Base-by-base conservation (phyloP, 192 early-diverging fungal species). In the Coemansia umbellata region DNA sequence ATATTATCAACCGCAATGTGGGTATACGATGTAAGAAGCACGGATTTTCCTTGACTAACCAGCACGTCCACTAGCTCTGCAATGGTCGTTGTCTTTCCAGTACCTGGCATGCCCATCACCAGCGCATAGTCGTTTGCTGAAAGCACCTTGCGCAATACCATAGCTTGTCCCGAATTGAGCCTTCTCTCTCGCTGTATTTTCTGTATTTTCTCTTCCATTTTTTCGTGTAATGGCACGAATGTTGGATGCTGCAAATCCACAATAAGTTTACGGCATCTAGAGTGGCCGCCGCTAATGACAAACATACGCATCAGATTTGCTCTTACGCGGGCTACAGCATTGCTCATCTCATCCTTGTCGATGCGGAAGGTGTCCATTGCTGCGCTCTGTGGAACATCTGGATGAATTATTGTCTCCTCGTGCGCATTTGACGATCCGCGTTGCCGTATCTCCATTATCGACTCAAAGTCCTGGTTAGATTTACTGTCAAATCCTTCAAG, bases 91-190 rank as follows among this genome's bases (percentile, higher is more conserved):
- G 92, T 94, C 63, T 98, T 98, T 32, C 95, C 95, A 1, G 95
- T 95, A 3, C 95, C 95, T 0, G 95, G 95, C 94, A 96, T 96
- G 11, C 95, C 95, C 22, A 95, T 71, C 35, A 98, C 88, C 28
- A 98, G 65, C 8, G 87, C 78, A 76, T 96, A 98, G 53, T 98
- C 95, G 37, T 81, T 61, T 1, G 88, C 89, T 7, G 68, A 42
- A 36, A 95, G 47, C n/a, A 92, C 89, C 24, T 82, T 83, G 4
- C 85, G 64, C 9, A 95, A 54, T 4, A 87, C 91, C 2, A 33
- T 47, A 21, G 69, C 64, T 60, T 95, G 93, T 37, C 92, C 87
- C 3, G 56, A 27, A 51, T 96, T 96, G 19, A 96, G 65, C 22
- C 32, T 35, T 44, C 50, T 47, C n/a, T 37, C 53, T 26, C 54